A percentile compares a stretch with the other conserved stretches of the same genome.
These are phyloP conservation scores for Chondrostereum purpureum DNA, from an alignment of 1,284 basidiomycete species.

Conservation along the genomic window DNA sequence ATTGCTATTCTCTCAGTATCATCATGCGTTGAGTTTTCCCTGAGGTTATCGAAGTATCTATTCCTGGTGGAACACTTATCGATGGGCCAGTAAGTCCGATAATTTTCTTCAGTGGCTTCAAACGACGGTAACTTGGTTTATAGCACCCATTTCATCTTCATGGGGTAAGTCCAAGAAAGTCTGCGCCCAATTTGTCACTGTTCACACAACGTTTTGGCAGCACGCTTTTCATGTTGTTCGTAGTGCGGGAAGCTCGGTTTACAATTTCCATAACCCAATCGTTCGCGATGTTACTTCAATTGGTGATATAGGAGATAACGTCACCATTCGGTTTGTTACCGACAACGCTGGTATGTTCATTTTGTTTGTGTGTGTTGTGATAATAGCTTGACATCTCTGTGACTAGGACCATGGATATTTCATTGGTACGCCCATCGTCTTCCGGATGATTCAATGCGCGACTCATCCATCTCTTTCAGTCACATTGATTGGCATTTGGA, in stretches of 20 bases:
- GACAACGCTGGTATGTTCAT: slow-evolving; percentile 24
- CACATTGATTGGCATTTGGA: slow-evolving; percentile 41
- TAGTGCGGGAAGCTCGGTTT: slow-evolving; percentile 25
- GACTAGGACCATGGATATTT: not conserved
- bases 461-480: slow-evolving; percentile 16
- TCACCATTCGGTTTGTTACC: slow-evolving; percentile 33
- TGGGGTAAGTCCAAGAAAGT: slow-evolving; percentile 27
- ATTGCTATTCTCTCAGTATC: not conserved
- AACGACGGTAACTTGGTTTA: no score
- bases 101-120: no score
- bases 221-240: slow-evolving; percentile 36
- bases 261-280: slow-evolving; percentile 36
- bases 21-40: no score
- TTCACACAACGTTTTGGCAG: slow-evolving; percentile 19
- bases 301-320: slow-evolving; percentile 27
- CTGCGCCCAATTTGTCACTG: slow-evolving; percentile 10
- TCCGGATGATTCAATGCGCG: no score
- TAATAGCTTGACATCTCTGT: no score
- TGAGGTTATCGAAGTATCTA: not conserved
- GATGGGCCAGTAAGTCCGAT: not conserved
- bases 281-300: slow-evolving; percentile 29
- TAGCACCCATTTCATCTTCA: slow-evolving; percentile 38
- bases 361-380: no score
- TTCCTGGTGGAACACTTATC: not conserved
- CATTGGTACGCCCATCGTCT: not conserved